phyloP scores from a whole-genome alignment of 371 early-diverging fungal genomes.

The Mortierella sp. region DNA sequence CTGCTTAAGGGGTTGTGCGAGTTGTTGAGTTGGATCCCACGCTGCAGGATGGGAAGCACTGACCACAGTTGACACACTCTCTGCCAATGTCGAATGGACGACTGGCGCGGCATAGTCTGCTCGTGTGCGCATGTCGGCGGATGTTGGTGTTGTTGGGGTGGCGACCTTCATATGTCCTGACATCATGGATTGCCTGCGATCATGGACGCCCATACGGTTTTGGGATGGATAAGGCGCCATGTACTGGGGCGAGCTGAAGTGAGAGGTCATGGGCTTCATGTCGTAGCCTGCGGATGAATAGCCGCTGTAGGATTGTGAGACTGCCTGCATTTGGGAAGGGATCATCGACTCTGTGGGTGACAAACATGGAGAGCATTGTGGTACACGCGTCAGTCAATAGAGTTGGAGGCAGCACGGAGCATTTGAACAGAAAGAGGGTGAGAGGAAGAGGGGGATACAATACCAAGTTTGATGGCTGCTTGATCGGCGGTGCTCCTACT shows the following conservation, averaged over 20 bases:
- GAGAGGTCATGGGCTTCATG: slow-evolving; percentile 17
- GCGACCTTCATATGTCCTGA: slow-evolving; percentile 12
- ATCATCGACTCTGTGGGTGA: slow-evolving; percentile 21
- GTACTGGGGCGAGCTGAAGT: slow-evolving; percentile 26
- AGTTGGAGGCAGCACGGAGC: neutral
- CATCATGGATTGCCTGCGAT: slow-evolving; percentile 42
- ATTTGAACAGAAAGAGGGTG: too few species aligned
- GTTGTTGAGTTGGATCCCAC: slow-evolving; percentile 25
- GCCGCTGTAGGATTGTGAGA: slow-evolving; percentile 15
- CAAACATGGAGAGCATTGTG: neutral
- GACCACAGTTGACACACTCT: neutral
- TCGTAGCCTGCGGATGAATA: slow-evolving; percentile 24
- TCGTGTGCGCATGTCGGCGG: slow-evolving; percentile 19
- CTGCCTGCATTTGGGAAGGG: slow-evolving; percentile 32
- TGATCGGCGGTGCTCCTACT: slow-evolving; percentile 17
- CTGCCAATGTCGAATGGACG: slow-evolving; percentile 6
- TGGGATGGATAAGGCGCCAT: slow-evolving; percentile 30
- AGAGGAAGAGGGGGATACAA: neutral
- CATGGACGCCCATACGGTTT: slow-evolving; percentile 26
- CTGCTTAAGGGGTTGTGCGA: slow-evolving; percentile 4
- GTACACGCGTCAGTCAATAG: neutral
- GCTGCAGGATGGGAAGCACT: slow-evolving; percentile 13
- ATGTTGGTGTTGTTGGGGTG: slow-evolving; percentile 19
- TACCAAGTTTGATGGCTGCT: slow-evolving; percentile 12
- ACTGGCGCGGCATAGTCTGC: slow-evolving; percentile 18